Conservation (phyloP, 1,284 basidiomycete species). For the Athelia psychrophila region DNA sequence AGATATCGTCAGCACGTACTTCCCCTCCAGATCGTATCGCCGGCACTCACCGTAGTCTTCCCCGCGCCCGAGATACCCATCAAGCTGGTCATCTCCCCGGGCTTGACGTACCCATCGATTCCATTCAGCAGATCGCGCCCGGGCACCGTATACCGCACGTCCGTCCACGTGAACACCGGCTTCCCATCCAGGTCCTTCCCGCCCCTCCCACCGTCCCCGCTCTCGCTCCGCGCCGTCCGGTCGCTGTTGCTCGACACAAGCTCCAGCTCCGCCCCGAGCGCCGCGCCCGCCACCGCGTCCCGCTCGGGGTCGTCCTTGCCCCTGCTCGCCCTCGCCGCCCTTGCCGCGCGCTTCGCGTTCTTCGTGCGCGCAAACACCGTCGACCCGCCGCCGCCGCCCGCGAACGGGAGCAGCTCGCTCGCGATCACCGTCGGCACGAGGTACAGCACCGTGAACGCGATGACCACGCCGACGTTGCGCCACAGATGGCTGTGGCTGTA, state of each 20-base stretch:
- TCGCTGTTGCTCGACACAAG: not conserved
- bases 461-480: not conserved
- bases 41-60: slow-evolving; percentile 54
- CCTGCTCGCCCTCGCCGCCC: not conserved
- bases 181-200: not conserved
- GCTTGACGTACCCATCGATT: slow-evolving; percentile 73
- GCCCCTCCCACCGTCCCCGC: not conserved
- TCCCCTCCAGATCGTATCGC: not conserved
- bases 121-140: slow-evolving; percentile 59
- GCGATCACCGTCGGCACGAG: not conserved
- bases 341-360: not conserved
- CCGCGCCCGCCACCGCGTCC: not conserved
- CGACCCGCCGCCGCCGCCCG: not conserved
- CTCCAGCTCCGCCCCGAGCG: not conserved
- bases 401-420: not conserved
- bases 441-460: not conserved
- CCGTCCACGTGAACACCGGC: slow-evolving; percentile 55
- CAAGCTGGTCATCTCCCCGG: slow-evolving; percentile 46
- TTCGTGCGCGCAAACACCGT: not conserved
- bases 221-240: not conserved
- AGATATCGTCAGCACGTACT: not conserved
- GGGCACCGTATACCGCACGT: slow-evolving; percentile 57
- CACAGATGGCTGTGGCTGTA: not conserved
- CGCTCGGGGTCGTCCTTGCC: not conserved
- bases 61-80: slow-evolving; percentile 77